Conservation (phyloP, 768 basidiomycete genomes). For the Lentinula aciculospora region DNA sequence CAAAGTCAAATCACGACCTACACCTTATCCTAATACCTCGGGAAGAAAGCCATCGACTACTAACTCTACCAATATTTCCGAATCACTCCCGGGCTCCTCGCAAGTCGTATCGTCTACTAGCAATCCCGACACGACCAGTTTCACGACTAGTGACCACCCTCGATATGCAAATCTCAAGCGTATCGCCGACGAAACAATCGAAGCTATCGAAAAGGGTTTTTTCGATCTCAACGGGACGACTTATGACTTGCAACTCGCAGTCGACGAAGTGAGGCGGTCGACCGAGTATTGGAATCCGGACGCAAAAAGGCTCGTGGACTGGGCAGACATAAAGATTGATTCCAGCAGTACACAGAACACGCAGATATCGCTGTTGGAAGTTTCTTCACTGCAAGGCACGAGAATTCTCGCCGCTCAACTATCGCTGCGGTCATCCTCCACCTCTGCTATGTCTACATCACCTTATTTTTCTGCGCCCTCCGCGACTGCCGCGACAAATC, state of each 20-base stretch:
- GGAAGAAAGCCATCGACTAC: not conserved
- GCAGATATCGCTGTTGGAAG: constrained; percentile 48
- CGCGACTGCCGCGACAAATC: not conserved
- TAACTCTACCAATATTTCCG: not conserved
- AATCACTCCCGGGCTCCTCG: not conserved
- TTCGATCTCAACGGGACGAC: constrained; percentile 21
- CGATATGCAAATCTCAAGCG: constrained; percentile 19
- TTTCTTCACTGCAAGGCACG: constrained; percentile 60
- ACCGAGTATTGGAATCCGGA: constrained; percentile 53
- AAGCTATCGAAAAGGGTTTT: constrained; percentile 41
- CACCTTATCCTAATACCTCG: not conserved
- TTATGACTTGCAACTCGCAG: constrained; percentile 21
- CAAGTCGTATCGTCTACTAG: not conserved
- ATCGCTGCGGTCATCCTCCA: constrained; percentile 4
- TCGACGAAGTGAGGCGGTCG: constrained; percentile 26
- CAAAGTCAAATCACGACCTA: not conserved
- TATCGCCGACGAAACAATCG: constrained; percentile 48
- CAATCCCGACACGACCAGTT: not conserved
- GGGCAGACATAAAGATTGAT: not conserved
- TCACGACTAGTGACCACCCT: not conserved
- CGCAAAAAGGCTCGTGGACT: constrained; percentile 12
- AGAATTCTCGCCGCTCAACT: constrained; percentile 27
- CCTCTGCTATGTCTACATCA: constrained; percentile 10
- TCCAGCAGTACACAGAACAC: not conserved
- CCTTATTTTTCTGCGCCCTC: not conserved